A percentile compares a stretch with the other conserved stretches of the same genome.
phyloP scores from a whole-genome alignment of 2,329 filamentous ascomycete species.

The Chaetomiaceae sp. region DNA sequence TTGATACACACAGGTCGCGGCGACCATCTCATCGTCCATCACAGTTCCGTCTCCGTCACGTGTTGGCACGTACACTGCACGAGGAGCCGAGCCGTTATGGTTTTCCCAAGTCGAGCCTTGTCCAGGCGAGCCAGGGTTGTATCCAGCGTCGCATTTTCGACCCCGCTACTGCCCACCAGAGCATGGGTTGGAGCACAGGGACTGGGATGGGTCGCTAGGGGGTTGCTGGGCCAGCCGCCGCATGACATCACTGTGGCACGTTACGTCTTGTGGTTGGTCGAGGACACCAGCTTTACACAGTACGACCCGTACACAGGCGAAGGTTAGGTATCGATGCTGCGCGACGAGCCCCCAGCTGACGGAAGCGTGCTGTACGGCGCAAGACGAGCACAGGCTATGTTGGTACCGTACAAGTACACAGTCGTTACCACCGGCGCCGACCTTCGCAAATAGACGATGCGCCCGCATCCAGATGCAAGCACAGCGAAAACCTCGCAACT shows the following conservation, averaged over 20 bases:
- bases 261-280: constrained; percentile 17
- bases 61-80: background rate
- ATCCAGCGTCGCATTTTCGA: constrained; percentile 11
- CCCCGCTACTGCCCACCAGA: constrained; percentile 12
- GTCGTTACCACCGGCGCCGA: too few species aligned
- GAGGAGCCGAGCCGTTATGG: constrained; percentile 1
- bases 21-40: too few species aligned
- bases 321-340: background rate
- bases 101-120: background rate
- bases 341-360: too few species aligned
- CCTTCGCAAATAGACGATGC: too few species aligned
- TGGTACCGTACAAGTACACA: too few species aligned
- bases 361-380: too few species aligned
- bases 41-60: constrained; percentile 2
- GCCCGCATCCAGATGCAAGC: too few species aligned
- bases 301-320: constrained; percentile 3
- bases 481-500: too few species aligned
- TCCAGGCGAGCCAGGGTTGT: too few species aligned
- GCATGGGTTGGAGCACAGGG: background rate
- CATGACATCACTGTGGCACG: constrained; percentile 21
- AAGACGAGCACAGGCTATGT: too few species aligned
- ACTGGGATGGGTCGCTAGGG: background rate
- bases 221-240: constrained; percentile 22
- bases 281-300: background rate
- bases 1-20: too few species aligned